These are phyloP conservation scores for Sisymbrium altissimum DNA, from an alignment of 345 rosid genomes.

Conservation along the genomic window DNA sequence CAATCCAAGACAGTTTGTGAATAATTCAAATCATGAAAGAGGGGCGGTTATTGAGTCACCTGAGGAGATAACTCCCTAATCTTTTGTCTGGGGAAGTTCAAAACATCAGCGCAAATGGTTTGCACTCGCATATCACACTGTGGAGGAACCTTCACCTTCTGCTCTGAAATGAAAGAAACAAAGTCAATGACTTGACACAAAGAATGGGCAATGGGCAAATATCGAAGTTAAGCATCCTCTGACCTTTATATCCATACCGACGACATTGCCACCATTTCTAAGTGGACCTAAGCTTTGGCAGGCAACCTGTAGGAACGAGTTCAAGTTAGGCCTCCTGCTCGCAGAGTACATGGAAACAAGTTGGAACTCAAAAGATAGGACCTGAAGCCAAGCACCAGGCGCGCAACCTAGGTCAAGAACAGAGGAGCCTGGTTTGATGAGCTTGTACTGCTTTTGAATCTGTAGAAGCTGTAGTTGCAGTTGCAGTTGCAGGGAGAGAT, in stretches of 20 bases:
- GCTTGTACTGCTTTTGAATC: constrained; percentile 77
- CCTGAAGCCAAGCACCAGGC: constrained; percentile 99
- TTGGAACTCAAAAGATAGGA: constrained; percentile 1
- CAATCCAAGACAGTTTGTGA: neutral
- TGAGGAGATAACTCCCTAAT: constrained; percentile 65
- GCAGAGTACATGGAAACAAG: neutral
- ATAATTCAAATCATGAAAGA: neutral
- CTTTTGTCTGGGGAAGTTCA: constrained; percentile 55
- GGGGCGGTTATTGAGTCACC: constrained; percentile 38
- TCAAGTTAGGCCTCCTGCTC: neutral
- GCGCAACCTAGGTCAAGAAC: constrained; percentile 98
- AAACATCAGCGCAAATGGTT: constrained; percentile 73
- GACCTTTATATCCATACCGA: constrained; percentile 92
- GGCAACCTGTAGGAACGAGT: constrained; percentile 55
- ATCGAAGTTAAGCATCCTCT: constrained; percentile 4
- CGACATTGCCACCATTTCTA: constrained; percentile 73
- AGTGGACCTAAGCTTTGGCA: constrained; percentile 88
- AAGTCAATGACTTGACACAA: constrained; percentile 16
- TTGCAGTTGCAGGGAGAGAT: constrained; percentile 7
- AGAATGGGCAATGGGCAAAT: neutral
- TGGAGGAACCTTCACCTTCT: constrained; percentile 95
- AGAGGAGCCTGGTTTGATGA: constrained; percentile 76
- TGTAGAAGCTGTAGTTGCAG: constrained; percentile 66
- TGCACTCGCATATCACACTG: constrained; percentile 78
- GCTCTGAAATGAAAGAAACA: constrained; percentile 46